Evolutionary conservation across 371 early-diverging fungal species (phyloP).

Genomic region (Lichtheimia ornata): DNA sequence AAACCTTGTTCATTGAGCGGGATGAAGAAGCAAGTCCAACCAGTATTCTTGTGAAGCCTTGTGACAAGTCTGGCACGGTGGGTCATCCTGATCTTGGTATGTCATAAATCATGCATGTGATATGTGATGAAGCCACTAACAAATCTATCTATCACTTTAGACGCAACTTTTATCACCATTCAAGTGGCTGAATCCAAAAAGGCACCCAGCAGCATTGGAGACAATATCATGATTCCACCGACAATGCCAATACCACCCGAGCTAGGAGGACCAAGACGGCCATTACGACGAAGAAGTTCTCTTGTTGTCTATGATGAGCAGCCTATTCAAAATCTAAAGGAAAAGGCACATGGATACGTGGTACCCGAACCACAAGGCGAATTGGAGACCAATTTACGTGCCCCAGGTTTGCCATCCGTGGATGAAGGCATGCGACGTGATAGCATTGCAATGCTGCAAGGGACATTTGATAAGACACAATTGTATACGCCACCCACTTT

Average conservation of each 20-base stretch:
- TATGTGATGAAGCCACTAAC: background rate
- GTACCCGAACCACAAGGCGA: conserved; percentile 24
- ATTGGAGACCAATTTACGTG: conserved; percentile 21
- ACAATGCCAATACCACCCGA: conserved; percentile 19
- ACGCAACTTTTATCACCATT: conserved; percentile 43
- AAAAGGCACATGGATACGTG: conserved; percentile 32
- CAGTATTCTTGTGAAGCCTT: conserved; percentile 48
- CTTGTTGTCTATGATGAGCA: conserved; percentile 68
- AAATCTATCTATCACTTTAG: conserved; percentile 7
- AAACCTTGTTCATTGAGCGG: conserved; percentile 63
- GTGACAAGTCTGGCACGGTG: conserved; percentile 31
- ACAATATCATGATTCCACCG: conserved; percentile 11
- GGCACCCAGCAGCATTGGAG: background rate
- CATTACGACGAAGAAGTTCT: conserved; percentile 56
- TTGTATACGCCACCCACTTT: conserved; percentile 64
- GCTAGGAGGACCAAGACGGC: conserved; percentile 26
- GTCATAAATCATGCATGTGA: background rate
- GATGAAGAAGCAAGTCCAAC: conserved; percentile 66
- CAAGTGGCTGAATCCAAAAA: conserved; percentile 29
- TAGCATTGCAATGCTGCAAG: conserved; percentile 28
- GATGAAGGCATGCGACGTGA: conserved; percentile 23
- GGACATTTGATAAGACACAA: conserved; percentile 50
- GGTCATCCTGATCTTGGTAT: conserved; percentile 34
- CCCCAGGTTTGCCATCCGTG: conserved; percentile 1
- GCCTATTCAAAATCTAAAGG: conserved; percentile 30